A percentile compares a stretch with the other conserved stretches of the same genome.
Conservation (phyloP, 2,329 filamentous ascomycete species). For the Penicillium brasilianum region DNA sequence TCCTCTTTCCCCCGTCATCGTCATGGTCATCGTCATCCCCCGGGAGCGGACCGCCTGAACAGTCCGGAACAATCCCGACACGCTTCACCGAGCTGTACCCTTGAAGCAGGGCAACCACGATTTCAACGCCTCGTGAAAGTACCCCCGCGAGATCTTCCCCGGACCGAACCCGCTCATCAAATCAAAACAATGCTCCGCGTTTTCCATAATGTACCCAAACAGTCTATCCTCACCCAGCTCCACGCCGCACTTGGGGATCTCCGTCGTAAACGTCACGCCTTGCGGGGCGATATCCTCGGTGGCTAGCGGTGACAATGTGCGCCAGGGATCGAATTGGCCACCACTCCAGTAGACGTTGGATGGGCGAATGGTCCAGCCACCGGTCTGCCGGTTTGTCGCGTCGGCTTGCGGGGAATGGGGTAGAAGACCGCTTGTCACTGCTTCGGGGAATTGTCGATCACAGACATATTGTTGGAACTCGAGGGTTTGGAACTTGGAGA, state of each 20-base stretch:
- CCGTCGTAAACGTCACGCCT: constrained; percentile 42
- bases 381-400: constrained; percentile 50
- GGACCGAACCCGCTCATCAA: constrained; percentile 43
- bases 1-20: background rate
- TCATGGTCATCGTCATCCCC: background rate
- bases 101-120: constrained; percentile 53
- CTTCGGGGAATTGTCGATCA: constrained; percentile 55
- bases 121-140: constrained; percentile 50
- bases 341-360: constrained; percentile 58
- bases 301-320: constrained; percentile 52
- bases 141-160: constrained; percentile 41
- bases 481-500: constrained; percentile 55
- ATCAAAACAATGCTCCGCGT: constrained; percentile 58
- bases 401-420: constrained; percentile 48
- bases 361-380: constrained; percentile 59
- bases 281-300: constrained; percentile 49
- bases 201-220: constrained; percentile 54
- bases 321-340: constrained; percentile 60
- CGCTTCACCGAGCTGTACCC: background rate
- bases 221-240: constrained; percentile 44
- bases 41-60: too few species aligned
- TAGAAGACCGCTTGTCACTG: constrained; percentile 44
- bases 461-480: constrained; percentile 53
- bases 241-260: constrained; percentile 52
- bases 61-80: background rate